phyloP scores from a whole-genome alignment of 345 rosid genomes.

The Acer yangbiense region DNA sequence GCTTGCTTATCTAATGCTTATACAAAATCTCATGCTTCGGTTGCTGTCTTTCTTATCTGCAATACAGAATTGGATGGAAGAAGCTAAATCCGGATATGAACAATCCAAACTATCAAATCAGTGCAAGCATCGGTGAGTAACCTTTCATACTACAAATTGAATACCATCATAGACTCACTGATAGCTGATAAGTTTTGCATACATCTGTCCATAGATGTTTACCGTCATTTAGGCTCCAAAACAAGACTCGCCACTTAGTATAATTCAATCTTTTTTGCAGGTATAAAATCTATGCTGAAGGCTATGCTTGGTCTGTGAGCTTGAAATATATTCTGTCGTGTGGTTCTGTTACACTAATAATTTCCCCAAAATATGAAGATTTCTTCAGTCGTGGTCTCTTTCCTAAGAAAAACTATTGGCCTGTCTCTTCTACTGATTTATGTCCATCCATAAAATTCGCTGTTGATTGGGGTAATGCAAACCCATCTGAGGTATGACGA shows the following conservation, averaged over 20 bases:
- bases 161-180: neutral
- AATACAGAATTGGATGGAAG: slow-evolving; percentile 77
- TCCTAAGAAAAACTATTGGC: slow-evolving; percentile 80
- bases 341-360: slow-evolving; percentile 74
- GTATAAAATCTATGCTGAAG: slow-evolving; percentile 96
- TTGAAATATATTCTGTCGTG: slow-evolving; percentile 88
- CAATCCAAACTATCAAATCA: slow-evolving; percentile 78
- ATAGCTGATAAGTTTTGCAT: neutral
- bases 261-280: slow-evolving; percentile 35
- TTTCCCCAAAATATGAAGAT: slow-evolving; percentile 82
- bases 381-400: slow-evolving; percentile 85
- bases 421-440: slow-evolving; percentile 59
- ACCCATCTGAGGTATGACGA: slow-evolving; percentile 57
- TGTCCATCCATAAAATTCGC: slow-evolving; percentile 73
- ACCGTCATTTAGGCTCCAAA: neutral
- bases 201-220: neutral
- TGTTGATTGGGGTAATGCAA: slow-evolving; percentile 84
- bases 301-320: slow-evolving; percentile 97
- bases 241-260: neutral
- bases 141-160: neutral
- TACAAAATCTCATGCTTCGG: neutral
- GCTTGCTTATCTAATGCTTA: neutral
- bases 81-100: slow-evolving; percentile 66
- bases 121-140: slow-evolving; percentile 63
- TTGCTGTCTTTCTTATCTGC: slow-evolving; percentile 3